A percentile compares a stretch with the other conserved stretches of the same genome.
Conservation (phyloP, 2,329 filamentous ascomycete species). For the Claviceps monticola region DNA sequence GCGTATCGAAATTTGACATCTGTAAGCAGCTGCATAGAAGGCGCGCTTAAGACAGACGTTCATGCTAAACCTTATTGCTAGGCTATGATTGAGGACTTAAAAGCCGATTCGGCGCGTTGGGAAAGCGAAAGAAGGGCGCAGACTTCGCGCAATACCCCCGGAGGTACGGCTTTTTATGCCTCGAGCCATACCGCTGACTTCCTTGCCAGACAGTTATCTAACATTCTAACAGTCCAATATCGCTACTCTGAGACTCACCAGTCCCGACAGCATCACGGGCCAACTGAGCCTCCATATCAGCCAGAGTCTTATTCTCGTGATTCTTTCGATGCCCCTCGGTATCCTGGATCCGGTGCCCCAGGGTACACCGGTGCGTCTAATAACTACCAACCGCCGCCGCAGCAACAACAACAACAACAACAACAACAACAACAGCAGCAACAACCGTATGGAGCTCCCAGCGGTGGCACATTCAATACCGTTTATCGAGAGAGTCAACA, state of each 20-base stretch:
- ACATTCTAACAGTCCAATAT: slow-evolving; percentile 44
- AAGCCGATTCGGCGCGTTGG: slow-evolving; percentile 48
- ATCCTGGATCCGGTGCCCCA: slow-evolving; percentile 35
- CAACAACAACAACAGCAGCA: slow-evolving; percentile 5
- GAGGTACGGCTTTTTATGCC: slow-evolving; percentile 38
- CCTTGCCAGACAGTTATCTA: slow-evolving; percentile 39
- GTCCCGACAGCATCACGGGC: slow-evolving; percentile 34
- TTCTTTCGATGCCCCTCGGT: slow-evolving; percentile 31
- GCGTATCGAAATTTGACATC: slow-evolving; percentile 68
- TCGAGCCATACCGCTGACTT: slow-evolving; percentile 34
- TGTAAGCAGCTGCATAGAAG: slow-evolving; percentile 34
- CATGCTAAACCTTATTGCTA: slow-evolving; percentile 13
- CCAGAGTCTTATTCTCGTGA: slow-evolving; percentile 26
- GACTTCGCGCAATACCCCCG: slow-evolving; percentile 36
- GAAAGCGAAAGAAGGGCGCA: slow-evolving; percentile 45
- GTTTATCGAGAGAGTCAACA: slow-evolving; percentile 20
- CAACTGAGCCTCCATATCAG: slow-evolving; percentile 25
- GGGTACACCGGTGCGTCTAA: slow-evolving; percentile 34
- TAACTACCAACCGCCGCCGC: slow-evolving; percentile 14
- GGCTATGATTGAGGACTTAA: slow-evolving; percentile 51
- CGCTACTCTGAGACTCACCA: slow-evolving; percentile 39
- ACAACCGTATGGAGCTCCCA: slow-evolving; percentile 16
- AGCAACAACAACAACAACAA: slow-evolving; percentile 8
- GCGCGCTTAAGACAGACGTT: neutral
- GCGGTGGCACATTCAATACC: slow-evolving; percentile 17